Evolutionary conservation across 2,329 filamentous ascomycete genomes (phyloP).

Genomic region (Moelleriella libera): DNA sequence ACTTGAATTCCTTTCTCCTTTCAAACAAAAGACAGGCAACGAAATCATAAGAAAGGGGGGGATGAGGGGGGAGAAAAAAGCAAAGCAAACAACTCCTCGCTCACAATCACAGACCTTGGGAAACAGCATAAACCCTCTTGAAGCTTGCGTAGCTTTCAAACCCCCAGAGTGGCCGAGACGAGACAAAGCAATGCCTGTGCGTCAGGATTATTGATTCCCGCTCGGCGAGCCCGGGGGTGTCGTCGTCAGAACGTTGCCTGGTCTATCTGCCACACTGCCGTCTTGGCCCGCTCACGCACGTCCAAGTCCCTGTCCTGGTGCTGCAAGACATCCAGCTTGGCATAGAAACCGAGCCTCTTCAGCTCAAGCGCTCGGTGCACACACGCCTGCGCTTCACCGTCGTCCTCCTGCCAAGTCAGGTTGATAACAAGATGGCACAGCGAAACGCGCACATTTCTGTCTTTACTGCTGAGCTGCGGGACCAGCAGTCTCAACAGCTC

Average conservation of each 20-base stretch:
- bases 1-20: too few relatives aligned
- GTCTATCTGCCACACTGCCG: constrained; percentile 59
- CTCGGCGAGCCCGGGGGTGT: too few relatives aligned
- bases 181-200: too few relatives aligned
- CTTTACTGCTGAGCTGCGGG: constrained; percentile 58
- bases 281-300: constrained; percentile 72
- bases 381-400: constrained; percentile 49
- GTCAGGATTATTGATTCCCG: too few relatives aligned
- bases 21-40: too few relatives aligned
- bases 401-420: constrained; percentile 69
- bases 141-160: too few relatives aligned
- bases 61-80: too few relatives aligned
- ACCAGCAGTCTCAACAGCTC: constrained; percentile 60
- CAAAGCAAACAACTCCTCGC: too few relatives aligned
- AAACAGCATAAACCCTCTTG: too few relatives aligned
- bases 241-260: constrained; percentile 15
- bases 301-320: constrained; percentile 63
- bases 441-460: constrained; percentile 59
- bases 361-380: constrained; percentile 55
- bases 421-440: constrained; percentile 80
- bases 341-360: constrained; percentile 55
- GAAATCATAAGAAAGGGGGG: too few relatives aligned
- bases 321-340: constrained; percentile 46
- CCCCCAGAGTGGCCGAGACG: too few relatives aligned
- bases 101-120: too few relatives aligned